Evolutionary conservation across 1,284 basidiomycete species (phyloP), one percentile per base, ranked within the genome.

Genomic region (Peniophora sp.): DNA sequence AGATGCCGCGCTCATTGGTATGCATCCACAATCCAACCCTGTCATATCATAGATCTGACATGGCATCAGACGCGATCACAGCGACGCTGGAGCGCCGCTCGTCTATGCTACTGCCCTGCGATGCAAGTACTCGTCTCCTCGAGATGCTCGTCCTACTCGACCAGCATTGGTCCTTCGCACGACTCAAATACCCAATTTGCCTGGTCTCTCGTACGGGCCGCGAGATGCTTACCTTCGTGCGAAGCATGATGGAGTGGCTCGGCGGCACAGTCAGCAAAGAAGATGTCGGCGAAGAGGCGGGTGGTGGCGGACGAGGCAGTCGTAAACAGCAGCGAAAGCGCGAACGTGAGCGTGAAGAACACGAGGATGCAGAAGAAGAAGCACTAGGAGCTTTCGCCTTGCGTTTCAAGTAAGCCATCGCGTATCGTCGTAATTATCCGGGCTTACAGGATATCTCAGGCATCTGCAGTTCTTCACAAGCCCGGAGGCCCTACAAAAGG

Each of bases 241-340:
- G 94, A 51, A 96, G 92, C 73, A 89, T 99, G 85, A 96, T 98
- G 81, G 97, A 98, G 66, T 99, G 96, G 95, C 85, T 98, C 60
- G 93, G 95, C 14, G 92, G 93, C 8, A 92, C 91, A 1, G 86
- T 97, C 55, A 92, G 85, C 59, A 92, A 92, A 62, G 88, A 92
- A 59, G 89, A 92, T 53, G 84, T 88, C 0, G 89, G 88, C 3
- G 88, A 90, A 62, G 85, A 88, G 23, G 79, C 78, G 2, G 70
- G 68, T 48, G 63, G 72, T 8, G 69, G 75, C 53, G 77, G 80
- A 58, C 75, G 83, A 62, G 18, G 18, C 18, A 76, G 82, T 57
- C 68, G 79, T 49, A 75, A 81, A 46, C 37, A 20, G 18, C n/a
- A 41, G 37, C 27, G 27, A 5, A 76, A 82, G 57, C 68, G 79